These are phyloP conservation scores for Kluyveromyces siamensis DNA, from an alignment of 805 yeast genomes.

Conservation along the genomic window DNA sequence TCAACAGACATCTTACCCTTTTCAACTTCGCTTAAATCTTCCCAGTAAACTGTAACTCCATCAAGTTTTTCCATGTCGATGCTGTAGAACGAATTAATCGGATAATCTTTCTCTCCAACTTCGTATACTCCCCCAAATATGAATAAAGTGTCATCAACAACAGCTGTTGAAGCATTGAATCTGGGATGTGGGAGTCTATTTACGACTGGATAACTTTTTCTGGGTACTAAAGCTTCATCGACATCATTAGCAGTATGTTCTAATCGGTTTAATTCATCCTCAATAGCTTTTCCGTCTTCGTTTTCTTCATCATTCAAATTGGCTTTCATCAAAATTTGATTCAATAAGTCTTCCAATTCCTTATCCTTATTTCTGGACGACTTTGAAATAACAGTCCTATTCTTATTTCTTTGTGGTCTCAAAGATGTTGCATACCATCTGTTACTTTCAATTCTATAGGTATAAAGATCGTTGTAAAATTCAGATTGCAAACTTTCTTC, in stretches of 20 bases:
- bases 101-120: slow-evolving; percentile 74
- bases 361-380: slow-evolving; percentile 49
- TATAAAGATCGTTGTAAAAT: slow-evolving; percentile 70
- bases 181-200: slow-evolving; percentile 76
- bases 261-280: slow-evolving; percentile 29
- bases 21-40: slow-evolving; percentile 54
- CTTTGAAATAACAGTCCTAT: slow-evolving; percentile 37
- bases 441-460: slow-evolving; percentile 78
- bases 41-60: slow-evolving; percentile 87
- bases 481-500: slow-evolving; percentile 83
- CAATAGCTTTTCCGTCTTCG: slow-evolving; percentile 20
- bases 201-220: slow-evolving; percentile 44
- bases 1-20: slow-evolving; percentile 42
- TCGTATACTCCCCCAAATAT: slow-evolving; percentile 92
- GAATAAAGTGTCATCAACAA: slow-evolving; percentile 72
- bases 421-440: slow-evolving; percentile 75
- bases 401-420: slow-evolving; percentile 51
- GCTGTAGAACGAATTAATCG: slow-evolving; percentile 76
- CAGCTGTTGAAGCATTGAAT: slow-evolving; percentile 79
- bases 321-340: slow-evolving; percentile 65
- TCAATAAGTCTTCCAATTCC: slow-evolving; percentile 75
- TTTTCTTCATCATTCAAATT: slow-evolving; percentile 49
- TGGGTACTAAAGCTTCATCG: slow-evolving; percentile 32
- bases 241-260: slow-evolving; percentile 27
- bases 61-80: slow-evolving; percentile 80